These are phyloP conservation scores for Thymus quinquecostatus DNA, from an alignment of 257 asterid genomes.

Conservation along the genomic window DNA sequence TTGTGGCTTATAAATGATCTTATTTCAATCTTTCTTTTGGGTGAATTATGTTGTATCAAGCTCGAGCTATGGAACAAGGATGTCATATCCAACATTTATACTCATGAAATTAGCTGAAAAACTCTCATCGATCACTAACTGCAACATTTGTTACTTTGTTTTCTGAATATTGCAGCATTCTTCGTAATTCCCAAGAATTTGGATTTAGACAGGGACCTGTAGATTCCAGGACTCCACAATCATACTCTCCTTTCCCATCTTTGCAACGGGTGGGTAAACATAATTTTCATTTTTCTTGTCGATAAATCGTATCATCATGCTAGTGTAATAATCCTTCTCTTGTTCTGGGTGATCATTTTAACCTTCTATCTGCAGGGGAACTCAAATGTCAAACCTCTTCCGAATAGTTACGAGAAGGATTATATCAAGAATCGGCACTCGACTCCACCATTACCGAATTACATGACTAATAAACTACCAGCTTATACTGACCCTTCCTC, in stretches of 20 bases:
- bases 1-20: background rate
- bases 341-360: constrained; percentile 17
- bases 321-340: constrained; percentile 5
- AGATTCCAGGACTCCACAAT: constrained; percentile 41
- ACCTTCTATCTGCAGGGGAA: constrained; percentile 49
- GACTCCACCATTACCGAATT: constrained; percentile 30
- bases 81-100: constrained; percentile 35
- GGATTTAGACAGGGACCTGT: constrained; percentile 44
- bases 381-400: constrained; percentile 38
- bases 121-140: constrained; percentile 34
- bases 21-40: constrained; percentile 11
- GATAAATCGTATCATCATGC: background rate
- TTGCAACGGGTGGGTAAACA: constrained; percentile 46
- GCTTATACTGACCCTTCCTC: constrained; percentile 29
- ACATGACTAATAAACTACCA: constrained; percentile 30
- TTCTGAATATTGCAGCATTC: constrained; percentile 36
- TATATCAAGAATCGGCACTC: constrained; percentile 38
- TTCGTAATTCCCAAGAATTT: constrained; percentile 42
- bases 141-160: constrained; percentile 35
- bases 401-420: constrained; percentile 36
- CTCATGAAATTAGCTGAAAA: constrained; percentile 33
- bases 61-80: constrained; percentile 37
- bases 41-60: constrained; percentile 39
- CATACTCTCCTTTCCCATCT: constrained; percentile 44
- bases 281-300: constrained; percentile 2